These are phyloP conservation scores for Fusarium chuoi DNA, from an alignment of 2,329 filamentous ascomycete species.

Conservation along the genomic window DNA sequence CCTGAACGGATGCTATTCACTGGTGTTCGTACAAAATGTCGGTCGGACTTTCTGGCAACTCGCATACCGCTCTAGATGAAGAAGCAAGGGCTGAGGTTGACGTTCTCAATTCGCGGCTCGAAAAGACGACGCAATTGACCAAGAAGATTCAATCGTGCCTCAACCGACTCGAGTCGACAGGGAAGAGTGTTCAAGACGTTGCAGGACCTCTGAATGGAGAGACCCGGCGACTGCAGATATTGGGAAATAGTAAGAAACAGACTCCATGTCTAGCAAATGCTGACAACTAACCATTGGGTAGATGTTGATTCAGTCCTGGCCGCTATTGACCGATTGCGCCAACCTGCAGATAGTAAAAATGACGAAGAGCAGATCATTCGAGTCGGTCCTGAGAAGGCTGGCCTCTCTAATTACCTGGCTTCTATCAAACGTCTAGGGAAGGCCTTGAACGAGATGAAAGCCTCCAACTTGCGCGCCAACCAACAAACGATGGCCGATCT, in stretches of 20 bases:
- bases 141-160: constrained; percentile 95
- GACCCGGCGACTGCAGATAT: constrained; percentile 87
- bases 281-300: constrained; percentile 48
- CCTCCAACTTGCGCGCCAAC: constrained; percentile 91
- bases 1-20: not conserved
- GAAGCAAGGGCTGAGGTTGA: constrained; percentile 77
- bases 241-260: constrained; percentile 74
- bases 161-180: constrained; percentile 83
- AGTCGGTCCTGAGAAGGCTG: constrained; percentile 83
- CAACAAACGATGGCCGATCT: constrained; percentile 88
- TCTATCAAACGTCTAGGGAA: constrained; percentile 90
- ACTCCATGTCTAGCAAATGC: constrained; percentile 10
- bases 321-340: constrained; percentile 87
- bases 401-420: constrained; percentile 84
- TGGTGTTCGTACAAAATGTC: constrained; percentile 55
- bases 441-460: constrained; percentile 84
- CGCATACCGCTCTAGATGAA: constrained; percentile 67
- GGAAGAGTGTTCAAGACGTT: constrained; percentile 90
- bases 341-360: constrained; percentile 92
- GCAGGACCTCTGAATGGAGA: constrained; percentile 93
- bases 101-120: constrained; percentile 77
- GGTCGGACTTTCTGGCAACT: constrained; percentile 58
- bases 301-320: constrained; percentile 87
- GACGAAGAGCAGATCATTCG: constrained; percentile 93
- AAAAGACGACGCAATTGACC: constrained; percentile 91